Evolutionary conservation across 306 rosid species (phyloP).

Genomic region (Cyamopsis tetragonoloba): DNA sequence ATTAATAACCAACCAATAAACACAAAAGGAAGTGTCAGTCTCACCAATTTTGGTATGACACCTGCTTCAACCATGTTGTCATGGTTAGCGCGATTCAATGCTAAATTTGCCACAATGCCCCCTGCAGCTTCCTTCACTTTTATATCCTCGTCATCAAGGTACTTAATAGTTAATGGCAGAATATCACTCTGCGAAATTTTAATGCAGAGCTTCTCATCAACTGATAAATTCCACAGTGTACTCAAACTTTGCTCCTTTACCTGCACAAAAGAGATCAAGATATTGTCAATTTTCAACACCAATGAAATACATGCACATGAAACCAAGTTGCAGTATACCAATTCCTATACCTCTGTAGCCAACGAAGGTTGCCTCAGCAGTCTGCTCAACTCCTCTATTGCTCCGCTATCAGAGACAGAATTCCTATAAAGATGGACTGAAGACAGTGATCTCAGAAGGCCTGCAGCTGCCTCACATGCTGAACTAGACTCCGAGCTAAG

Average conservation of each 20-base stretch:
- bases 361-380: constrained; percentile 57
- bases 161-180: constrained; percentile 56
- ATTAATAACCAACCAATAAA: constrained; percentile 10
- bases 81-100: constrained; percentile 58
- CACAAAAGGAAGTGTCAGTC: constrained; percentile 45
- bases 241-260: constrained; percentile 78
- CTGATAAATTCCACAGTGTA: constrained; percentile 78
- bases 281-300: constrained; percentile 35
- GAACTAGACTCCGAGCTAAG: constrained; percentile 68
- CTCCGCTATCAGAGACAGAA: constrained; percentile 75
- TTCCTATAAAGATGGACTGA: constrained; percentile 60
- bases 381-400: constrained; percentile 76
- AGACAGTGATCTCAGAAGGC: constrained; percentile 74
- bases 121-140: constrained; percentile 81
- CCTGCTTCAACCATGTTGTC: constrained; percentile 75
- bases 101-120: constrained; percentile 78
- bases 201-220: constrained; percentile 64
- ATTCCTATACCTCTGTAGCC: constrained; percentile 57
- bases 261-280: constrained; percentile 39
- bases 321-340: not conserved
- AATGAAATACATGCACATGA: constrained; percentile 14
- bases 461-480: constrained; percentile 89
- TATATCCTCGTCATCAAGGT: constrained; percentile 67
- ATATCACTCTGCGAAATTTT: constrained; percentile 53
- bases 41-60: constrained; percentile 78